Base-by-base conservation (phyloP, 2,329 filamentous ascomycete species). In the Cladosporium sp. region DNA sequence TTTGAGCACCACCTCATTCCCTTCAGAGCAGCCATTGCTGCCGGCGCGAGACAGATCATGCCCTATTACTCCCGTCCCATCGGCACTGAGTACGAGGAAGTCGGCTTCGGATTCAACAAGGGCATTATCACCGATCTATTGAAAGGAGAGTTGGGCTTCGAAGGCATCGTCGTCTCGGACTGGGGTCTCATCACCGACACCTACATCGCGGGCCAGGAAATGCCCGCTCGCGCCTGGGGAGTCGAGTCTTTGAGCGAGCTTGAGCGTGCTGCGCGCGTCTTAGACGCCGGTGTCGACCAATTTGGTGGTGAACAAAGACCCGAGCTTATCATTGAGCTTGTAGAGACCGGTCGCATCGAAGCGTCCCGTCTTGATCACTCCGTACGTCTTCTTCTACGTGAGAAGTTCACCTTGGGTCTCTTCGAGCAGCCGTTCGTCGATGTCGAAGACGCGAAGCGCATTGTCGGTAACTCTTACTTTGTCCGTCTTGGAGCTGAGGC, bases 71-170 rank as follows among this genome's bases (percentile, higher is more conserved):
- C 80, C 0, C 76, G 80, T 0, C 82, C 83, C 0, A 78, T 84
- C 21, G 80, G 79, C 1, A 63, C 61, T 18, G 81, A 80, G 28
- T 83, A 79, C 62, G 81, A 83, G 33, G 69, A 80, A 14, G 80
- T 84, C 8, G 83, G 79, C 0, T 83, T 85, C 69, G 78, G 79
- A 0, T 84, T 85, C 73, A 85, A 85, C 75, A 83, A 82, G 67
- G 77, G 74, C 2, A 84, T 89, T 10, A 80, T 89, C 57, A 91
- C 91, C 68, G 87, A 85, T 0, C 81, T 91, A 4, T 78, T 91
- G 16, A 91, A 91, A 70, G 87, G 89, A 49, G 89, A 92, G 76
- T 81, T 91, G 49, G 88, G 87, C 0, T 91, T 91, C 68, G 88
- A 90, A 69, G 89, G 89, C 72, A 87, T 78, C 70, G 85, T 91